Base-by-base conservation (phyloP, 2,329 filamentous ascomycete species). In the Nemania sp. region DNA sequence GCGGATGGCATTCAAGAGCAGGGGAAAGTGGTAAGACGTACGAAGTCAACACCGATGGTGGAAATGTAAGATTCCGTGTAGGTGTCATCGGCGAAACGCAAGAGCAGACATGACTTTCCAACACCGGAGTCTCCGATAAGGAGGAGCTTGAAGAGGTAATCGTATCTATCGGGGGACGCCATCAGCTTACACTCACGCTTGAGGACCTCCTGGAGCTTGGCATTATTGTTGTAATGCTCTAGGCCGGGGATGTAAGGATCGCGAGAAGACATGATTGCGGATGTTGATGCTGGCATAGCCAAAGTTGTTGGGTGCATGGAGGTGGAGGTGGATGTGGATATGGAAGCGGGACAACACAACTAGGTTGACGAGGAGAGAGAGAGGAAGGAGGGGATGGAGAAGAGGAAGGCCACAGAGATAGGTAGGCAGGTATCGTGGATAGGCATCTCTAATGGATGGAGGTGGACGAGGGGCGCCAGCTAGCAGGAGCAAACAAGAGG, bases 41-140 rank as follows among this genome's bases (percentile, higher is more conserved):
- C 94, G 80, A 99, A 99, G 83, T 99, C 96, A 75, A 99, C 96
- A 82, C 96, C 96, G 83, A 99, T 99, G 76, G 96, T 99, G 73
- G 96, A 98, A 86, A 99, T 99, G 87, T 98, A 99, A 82, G 93
- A 97, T 87, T 98, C 96, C 70, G 96, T 99, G 87, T 98, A 99
- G 82, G 96, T 98, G 80, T 98, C 94, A 81, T 98, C 96, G 80
- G 96, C 96, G 80, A 99, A 99, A 86, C 96, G 94, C 81, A 99
- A 88, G 76, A 99, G 88, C 86, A 99, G 83, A 85, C 96, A 99
- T 80, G 96, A 99, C 92, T 99, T 99, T 92, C 96, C 96, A 80
- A 99, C 96, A 90, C 96, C 96, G 82, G 96, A 99, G 83, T 99
- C 96, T 84, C 96, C 96, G 90, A 99, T 99, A 87, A 99, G 95